These are phyloP conservation scores for Cnidoscolus chayamansa DNA, from an alignment of 441 rosid species.

Conservation along the genomic window DNA sequence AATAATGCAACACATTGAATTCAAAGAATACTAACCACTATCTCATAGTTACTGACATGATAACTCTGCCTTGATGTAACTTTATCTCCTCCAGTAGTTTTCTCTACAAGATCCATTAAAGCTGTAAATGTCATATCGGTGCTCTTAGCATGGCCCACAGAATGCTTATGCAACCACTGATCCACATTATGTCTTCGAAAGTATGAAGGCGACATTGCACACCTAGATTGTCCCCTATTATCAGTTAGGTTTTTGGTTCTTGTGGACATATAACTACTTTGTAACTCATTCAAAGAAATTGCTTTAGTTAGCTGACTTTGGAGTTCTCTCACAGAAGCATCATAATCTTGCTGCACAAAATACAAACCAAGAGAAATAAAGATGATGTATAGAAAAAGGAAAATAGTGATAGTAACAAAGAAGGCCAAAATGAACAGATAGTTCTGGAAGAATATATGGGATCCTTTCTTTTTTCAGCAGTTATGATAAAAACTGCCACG, in stretches of 20 bases:
- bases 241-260: slow-evolving; percentile 25
- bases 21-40: slow-evolving; percentile 43
- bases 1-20: slow-evolving; percentile 18
- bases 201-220: slow-evolving; percentile 28
- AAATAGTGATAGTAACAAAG: background rate
- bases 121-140: slow-evolving; percentile 31
- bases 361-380: background rate
- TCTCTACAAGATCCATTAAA: slow-evolving; percentile 44
- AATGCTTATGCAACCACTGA: slow-evolving; percentile 50
- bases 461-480: background rate
- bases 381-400: slow-evolving; percentile 1
- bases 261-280: slow-evolving; percentile 28
- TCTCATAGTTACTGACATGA: slow-evolving; percentile 39
- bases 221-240: slow-evolving; percentile 26
- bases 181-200: slow-evolving; percentile 38
- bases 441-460: background rate
- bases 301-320: slow-evolving; percentile 49
- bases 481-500: background rate
- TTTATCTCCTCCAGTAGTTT: slow-evolving; percentile 41
- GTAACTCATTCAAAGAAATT: slow-evolving; percentile 44
- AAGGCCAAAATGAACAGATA: background rate
- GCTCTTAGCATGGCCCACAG: slow-evolving; percentile 34
- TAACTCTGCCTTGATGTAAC: slow-evolving; percentile 43
- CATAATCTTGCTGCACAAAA: slow-evolving; percentile 46
- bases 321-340: slow-evolving; percentile 53